Base-by-base conservation (phyloP, 2,329 filamentous ascomycete genomes). In the Diaporthe vaccinii region DNA sequence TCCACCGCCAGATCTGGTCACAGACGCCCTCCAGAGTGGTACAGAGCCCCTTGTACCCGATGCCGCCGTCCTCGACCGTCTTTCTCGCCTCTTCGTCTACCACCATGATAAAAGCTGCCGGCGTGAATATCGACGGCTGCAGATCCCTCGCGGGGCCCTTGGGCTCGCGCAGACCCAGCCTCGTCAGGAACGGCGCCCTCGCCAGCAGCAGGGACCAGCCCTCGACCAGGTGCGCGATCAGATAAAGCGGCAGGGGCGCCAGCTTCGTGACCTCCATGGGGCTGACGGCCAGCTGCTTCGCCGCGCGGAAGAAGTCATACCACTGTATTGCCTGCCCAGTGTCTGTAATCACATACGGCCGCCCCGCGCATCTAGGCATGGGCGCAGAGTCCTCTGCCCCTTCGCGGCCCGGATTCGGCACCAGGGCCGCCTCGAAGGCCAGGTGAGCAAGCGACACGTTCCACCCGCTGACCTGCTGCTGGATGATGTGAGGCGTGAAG, bases 381-480 rank as follows among this genome's bases (percentile, higher is more conserved):
- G 77, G 77, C 39, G 28, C 5, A 10, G 8, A 25, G 61, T 80
- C 77, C 5, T 76, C 80, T 59, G 84, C 81, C 25, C 82, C 81
- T 34, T 39, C 10, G 36, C 36, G 36, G 2, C 31, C 44, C 44
- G 20, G 28, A 28, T 9, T 22, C 17, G 62, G 28, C 62, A 84
- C 81, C 1, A 91, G 84, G 8, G 87, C 87, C 25, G 85, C 84
- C 80, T 91, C 89, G 80, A 89, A 88, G 34, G 86, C 82, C 5
- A 91, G 82, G 77, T 91, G 89, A 6, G 86, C 88, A 25, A 90
- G 81, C 14, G 89, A 87, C 75, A 89, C 87, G 80, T 91, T 90
- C 72, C 86, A 85, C 6, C 84, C 84, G 76, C 86, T 83, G 62
- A 89, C 86, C 78, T 87, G 89, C 80, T 86, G 87, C 78, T 90